Evolutionary conservation across 345 rosid species (phyloP).

Genomic region (Populus davidiana): DNA sequence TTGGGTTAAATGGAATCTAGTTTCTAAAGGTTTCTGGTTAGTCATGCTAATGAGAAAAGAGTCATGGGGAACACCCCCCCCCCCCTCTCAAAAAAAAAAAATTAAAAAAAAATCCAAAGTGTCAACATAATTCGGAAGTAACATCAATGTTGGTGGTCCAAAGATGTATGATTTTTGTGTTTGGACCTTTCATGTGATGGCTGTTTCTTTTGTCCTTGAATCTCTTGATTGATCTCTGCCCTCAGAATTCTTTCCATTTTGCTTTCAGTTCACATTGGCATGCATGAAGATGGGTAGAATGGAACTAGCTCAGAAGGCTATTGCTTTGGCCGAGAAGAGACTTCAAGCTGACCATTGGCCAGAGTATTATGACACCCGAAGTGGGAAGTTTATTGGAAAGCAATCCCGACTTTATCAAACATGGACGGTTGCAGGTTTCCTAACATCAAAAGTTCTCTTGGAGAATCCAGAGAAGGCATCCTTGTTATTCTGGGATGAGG

Average conservation of each 20-base stretch:
- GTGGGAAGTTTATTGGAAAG: conserved; percentile 87
- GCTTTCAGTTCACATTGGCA: conserved; percentile 82
- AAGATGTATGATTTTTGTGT: not conserved
- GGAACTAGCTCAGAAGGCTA: conserved; percentile 79
- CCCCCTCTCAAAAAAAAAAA: not conserved
- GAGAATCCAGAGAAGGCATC: conserved; percentile 85
- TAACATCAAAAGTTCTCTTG: conserved; percentile 72
- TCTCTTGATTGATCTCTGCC: not conserved
- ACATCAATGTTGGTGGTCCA: not conserved
- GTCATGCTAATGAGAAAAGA: not conserved
- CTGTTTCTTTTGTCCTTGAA: not conserved
- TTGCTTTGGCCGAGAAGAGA: conserved; percentile 74
- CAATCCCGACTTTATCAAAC: conserved; percentile 85
- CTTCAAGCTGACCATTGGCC: conserved; percentile 80
- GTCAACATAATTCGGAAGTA: not conserved
- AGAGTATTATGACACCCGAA: conserved; percentile 83
- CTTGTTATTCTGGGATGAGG: conserved; percentile 83
- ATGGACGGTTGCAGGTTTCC: conserved; percentile 90
- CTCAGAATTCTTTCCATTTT: not conserved
- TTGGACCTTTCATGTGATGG: not conserved
- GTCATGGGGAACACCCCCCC: not conserved
- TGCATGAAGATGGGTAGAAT: conserved; percentile 87
- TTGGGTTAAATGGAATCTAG: not conserved
- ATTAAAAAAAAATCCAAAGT: not conserved
- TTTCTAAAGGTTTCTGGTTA: not conserved